Evolutionary conservation across 192 early-diverging fungal genomes (phyloP).

Genomic region (Polychytrium aggregatum): DNA sequence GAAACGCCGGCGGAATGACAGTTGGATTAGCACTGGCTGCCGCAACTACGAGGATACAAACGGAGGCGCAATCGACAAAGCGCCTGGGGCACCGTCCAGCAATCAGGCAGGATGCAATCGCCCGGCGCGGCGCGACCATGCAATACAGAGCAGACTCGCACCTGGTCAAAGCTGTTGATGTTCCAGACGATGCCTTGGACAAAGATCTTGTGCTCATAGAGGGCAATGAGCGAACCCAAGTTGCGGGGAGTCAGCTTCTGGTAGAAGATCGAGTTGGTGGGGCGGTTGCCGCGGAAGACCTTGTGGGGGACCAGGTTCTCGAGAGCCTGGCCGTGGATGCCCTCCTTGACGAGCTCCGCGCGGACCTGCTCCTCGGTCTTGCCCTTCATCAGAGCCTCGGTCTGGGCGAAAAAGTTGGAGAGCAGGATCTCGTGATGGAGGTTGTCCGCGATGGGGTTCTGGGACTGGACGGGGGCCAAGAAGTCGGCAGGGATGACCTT

Average conservation of each 20-base stretch:
- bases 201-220: constrained; percentile 99
- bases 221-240: constrained; percentile 82
- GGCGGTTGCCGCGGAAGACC: constrained; percentile 94
- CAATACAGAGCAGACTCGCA: too few relatives aligned
- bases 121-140: too few relatives aligned
- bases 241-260: constrained; percentile 83
- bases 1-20: too few relatives aligned
- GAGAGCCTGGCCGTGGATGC: constrained; percentile 33
- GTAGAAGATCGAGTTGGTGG: constrained; percentile 94
- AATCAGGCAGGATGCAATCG: too few relatives aligned
- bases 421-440: constrained; percentile 91
- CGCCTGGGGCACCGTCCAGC: neutral
- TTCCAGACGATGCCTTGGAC: constrained; percentile 96
- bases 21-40: neutral
- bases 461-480: constrained; percentile 83
- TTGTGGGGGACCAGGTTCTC: constrained; percentile 78
- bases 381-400: constrained; percentile 94
- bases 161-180: constrained; percentile 95
- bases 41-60: neutral
- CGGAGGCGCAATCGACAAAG: neutral
- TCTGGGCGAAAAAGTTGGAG: constrained; percentile 99
- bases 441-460: constrained; percentile 79
- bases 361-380: constrained; percentile 71
- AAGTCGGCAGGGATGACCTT: constrained; percentile 95
- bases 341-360: constrained; percentile 67